Conservation (phyloP, 139 green algal genomes). For the Micractinium sp. region DNA sequence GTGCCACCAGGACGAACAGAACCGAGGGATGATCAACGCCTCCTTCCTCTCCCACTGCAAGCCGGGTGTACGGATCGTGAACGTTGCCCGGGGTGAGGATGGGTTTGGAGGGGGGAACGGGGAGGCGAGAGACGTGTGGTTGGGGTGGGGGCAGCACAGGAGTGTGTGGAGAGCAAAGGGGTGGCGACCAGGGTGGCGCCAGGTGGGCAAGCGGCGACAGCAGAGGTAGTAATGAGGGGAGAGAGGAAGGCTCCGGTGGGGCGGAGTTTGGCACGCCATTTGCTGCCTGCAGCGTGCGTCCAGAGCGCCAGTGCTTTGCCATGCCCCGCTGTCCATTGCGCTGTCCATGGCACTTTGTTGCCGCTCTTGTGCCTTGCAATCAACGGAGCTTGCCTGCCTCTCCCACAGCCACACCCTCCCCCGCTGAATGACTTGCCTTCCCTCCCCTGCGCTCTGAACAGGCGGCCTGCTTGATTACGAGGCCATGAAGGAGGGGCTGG, state of each 20-base stretch:
- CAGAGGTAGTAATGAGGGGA: neutral
- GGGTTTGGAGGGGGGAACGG: neutral
- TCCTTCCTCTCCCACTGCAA: slow-evolving; percentile 57
- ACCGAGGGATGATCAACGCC: slow-evolving; percentile 52
- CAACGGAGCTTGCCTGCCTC: neutral
- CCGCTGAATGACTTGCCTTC: neutral
- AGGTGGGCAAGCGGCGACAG: neutral
- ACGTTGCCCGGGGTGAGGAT: slow-evolving; percentile 59
- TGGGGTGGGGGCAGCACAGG: too few relatives aligned
- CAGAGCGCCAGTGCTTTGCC: neutral
- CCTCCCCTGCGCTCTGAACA: slow-evolving; percentile 20
- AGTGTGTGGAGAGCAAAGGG: neutral
- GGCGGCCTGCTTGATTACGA: slow-evolving; percentile 70
- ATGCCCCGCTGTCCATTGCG: neutral
- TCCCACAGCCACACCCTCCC: neutral
- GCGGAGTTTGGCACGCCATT: too few relatives aligned
- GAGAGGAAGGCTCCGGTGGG: neutral
- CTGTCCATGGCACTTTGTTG: too few relatives aligned
- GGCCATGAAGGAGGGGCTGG: slow-evolving; percentile 50
- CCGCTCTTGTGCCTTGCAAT: neutral
- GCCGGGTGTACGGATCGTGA: slow-evolving; percentile 63
- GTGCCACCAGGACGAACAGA: slow-evolving; percentile 50
- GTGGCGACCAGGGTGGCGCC: neutral
- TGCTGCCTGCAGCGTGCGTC: too few relatives aligned
- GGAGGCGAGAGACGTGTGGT: neutral